phyloP scores from a whole-genome alignment of 1,284 basidiomycete species.

The Ustilago xerochloae region DNA sequence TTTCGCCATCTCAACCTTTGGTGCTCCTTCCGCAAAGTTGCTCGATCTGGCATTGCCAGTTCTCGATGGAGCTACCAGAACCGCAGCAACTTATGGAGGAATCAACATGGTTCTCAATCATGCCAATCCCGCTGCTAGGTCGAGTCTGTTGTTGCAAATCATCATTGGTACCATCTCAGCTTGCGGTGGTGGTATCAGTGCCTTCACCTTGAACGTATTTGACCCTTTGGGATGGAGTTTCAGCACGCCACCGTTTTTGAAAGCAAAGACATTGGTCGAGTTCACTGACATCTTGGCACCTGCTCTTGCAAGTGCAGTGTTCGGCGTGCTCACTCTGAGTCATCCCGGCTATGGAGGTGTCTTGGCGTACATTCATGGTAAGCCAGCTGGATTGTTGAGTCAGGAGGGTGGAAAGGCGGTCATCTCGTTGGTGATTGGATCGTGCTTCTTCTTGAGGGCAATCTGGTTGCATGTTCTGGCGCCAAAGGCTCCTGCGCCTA shows the following conservation, averaged over 20 bases:
- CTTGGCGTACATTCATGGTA: slow-evolving; percentile 11
- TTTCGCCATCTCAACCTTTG: slow-evolving; percentile 8
- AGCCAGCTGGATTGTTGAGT: slow-evolving; percentile 13
- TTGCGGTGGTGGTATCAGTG: slow-evolving; percentile 56
- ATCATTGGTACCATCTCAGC: slow-evolving; percentile 54
- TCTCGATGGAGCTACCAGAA: slow-evolving; percentile 54
- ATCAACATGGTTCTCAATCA: slow-evolving; percentile 46
- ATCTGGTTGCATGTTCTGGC: slow-evolving; percentile 41
- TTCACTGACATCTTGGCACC: slow-evolving; percentile 54
- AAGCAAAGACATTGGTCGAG: slow-evolving; percentile 38
- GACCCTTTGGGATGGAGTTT: slow-evolving; percentile 56
- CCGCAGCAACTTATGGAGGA: slow-evolving; percentile 49
- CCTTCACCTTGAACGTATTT: slow-evolving; percentile 56
- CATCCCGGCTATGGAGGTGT: slow-evolving; percentile 33
- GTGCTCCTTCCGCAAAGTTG: slow-evolving; percentile 29
- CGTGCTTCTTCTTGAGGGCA: slow-evolving; percentile 48
- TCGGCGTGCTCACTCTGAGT: slow-evolving; percentile 40
- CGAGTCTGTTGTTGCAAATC: slow-evolving; percentile 45
- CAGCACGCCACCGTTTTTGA: slow-evolving; percentile 50
- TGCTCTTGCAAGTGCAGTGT: slow-evolving; percentile 41
- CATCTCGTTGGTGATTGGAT: slow-evolving; percentile 51
- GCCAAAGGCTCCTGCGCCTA: neutral
- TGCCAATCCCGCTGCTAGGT: slow-evolving; percentile 30
- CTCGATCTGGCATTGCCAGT: slow-evolving; percentile 51
- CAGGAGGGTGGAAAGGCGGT: slow-evolving; percentile 49